A percentile compares a stretch with the other conserved stretches of the same genome.
Evolutionary conservation across 139 green algal genomes (phyloP).

Genomic region (Coccomyxa sp.): DNA sequence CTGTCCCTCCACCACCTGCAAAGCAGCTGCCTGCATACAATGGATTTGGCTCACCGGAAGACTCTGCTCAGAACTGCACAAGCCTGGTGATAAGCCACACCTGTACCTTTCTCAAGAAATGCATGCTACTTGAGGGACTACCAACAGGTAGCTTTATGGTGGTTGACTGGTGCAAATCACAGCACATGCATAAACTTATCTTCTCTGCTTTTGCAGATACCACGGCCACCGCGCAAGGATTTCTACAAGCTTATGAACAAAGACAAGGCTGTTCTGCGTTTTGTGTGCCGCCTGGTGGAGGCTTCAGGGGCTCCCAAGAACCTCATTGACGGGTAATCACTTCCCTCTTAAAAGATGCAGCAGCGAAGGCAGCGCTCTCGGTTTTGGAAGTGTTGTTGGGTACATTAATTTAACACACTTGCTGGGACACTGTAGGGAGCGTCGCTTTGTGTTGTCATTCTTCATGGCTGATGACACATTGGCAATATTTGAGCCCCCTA

Average conservation of each 20-base stretch:
- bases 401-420: too few relatives aligned
- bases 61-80: conserved; percentile 82
- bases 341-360: too few relatives aligned
- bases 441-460: conserved; percentile 86
- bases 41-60: conserved; percentile 73
- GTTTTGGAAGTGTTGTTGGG: too few relatives aligned
- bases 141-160: too few relatives aligned
- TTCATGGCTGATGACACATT: conserved; percentile 85
- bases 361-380: too few relatives aligned
- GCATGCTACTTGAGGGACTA: too few relatives aligned
- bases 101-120: not conserved
- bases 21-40: conserved; percentile 72
- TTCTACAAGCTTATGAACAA: conserved; percentile 89
- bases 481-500: conserved; percentile 84
- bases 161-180: too few relatives aligned
- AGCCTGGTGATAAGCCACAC: conserved; percentile 55
- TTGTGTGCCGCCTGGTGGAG: conserved; percentile 43
- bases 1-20: conserved; percentile 25
- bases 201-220: not conserved
- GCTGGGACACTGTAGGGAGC: conserved; percentile 18
- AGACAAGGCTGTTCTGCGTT: conserved; percentile 80
- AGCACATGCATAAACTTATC: too few relatives aligned
- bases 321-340: not conserved
- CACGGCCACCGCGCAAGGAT: conserved; percentile 33
- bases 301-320: conserved; percentile 20